Evolutionary conservation across 2,329 filamentous ascomycete genomes (phyloP), one percentile per base, ranked within the genome.

Genomic region (Colletotrichum melonis): DNA sequence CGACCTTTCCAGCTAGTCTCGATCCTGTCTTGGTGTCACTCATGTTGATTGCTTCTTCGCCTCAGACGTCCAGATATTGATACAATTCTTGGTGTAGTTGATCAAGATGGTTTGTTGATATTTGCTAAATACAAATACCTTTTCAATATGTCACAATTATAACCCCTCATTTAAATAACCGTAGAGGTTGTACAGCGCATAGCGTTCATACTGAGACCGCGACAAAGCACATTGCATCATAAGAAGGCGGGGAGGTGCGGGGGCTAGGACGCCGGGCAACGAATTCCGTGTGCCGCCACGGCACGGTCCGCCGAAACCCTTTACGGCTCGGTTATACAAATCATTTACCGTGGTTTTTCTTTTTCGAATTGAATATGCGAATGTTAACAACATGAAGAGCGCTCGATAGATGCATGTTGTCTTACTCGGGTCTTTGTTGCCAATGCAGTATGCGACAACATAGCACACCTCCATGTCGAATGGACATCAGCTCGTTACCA

Each of bases 201-300:
- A 16, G 42, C 19, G 4, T 32, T 16, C 4, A 4, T 14, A 46
- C 46, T 6, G 16, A 22, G 19, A 42, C 16, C 12, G 12, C 22
- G 22, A 8, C n/a, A 12, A 35, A 26, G 30, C 32, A 16, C 57
- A 68, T 72, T 72, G 69, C 65, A 69, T 69, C 69, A 72, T 72
- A 69, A 59, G n/a, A 22, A 57, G 69, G 65, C 62, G 69, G 69
- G 68, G 56, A 58, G 63, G 52, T 72, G 69, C 69, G 69, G 69
- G 69, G 69, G 58, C 26, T 42, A 63, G 42, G 38, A 28, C 28
- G 52, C 58, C 69, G 69, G 69, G 52, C 65, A 72, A 72, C 58
- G 69, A 69, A 52, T 69, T 72, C 69, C 69, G 69, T 55, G 32
- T 42, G 62, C 46, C 24, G 62, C 38, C 32, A 19, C 16, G 7